phyloP scores from a whole-genome alignment of 352 stramenopile species.

The Lagenidium sp. region DNA sequence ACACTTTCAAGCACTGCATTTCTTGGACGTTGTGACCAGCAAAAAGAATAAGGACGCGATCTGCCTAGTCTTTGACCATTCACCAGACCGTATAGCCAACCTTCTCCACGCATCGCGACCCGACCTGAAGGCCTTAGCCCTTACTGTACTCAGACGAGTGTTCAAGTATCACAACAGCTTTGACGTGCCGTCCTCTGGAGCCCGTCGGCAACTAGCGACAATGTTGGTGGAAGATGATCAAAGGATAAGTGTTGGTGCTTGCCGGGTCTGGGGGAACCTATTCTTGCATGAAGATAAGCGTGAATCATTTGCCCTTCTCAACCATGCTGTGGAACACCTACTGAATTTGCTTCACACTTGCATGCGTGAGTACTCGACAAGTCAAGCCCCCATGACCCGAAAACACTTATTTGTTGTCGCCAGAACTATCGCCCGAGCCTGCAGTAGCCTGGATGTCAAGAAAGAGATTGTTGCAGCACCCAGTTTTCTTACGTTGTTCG shows the following conservation, averaged over 20 bases:
- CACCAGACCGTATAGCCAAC: constrained; percentile 47
- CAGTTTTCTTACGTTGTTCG: constrained; percentile 34
- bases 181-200: constrained; percentile 24
- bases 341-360: constrained; percentile 24
- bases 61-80: constrained; percentile 25
- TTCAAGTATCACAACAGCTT: constrained; percentile 44
- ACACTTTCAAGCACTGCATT: constrained; percentile 34
- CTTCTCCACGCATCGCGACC: constrained; percentile 29
- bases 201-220: constrained; percentile 36
- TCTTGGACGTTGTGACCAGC: constrained; percentile 35
- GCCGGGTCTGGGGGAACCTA: constrained; percentile 55
- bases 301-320: constrained; percentile 22
- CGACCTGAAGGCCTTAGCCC: constrained; percentile 18
- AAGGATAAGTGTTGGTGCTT: constrained; percentile 18
- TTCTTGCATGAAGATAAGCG: constrained; percentile 53
- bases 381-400: not conserved
- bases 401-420: constrained; percentile 5
- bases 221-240: constrained; percentile 12
- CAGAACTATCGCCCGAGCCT: constrained; percentile 19
- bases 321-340: constrained; percentile 27
- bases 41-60: constrained; percentile 39
- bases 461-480: constrained; percentile 24
- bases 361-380: constrained; percentile 1
- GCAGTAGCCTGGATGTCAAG: constrained; percentile 16
- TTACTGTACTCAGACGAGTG: constrained; percentile 34